Evolutionary conservation across 1,284 basidiomycete genomes (phyloP), one percentile per base, ranked within the genome.

Genomic region (Leccinum cinnamomeum): DNA sequence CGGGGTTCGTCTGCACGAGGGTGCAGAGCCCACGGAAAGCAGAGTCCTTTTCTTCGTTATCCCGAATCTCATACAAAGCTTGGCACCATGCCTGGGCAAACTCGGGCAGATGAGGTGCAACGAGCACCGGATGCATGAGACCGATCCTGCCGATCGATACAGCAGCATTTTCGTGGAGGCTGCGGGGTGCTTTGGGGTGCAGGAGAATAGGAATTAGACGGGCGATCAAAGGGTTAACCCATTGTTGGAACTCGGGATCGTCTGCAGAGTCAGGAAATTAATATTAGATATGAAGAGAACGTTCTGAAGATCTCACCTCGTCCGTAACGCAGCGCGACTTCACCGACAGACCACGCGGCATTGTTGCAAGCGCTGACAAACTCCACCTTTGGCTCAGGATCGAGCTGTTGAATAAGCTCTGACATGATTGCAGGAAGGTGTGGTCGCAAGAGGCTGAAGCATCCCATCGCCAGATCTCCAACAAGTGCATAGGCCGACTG

Each of bases 21-120:
- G 94, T 94, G 79, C 97, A 99, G 70, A 99, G 86, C 2, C 97
- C 97, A 62, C 95, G 84, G 86, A 99, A 99, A 5, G 97, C 97
- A n/a, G 95, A 97, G 74, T 98, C 97, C 79, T 99, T 99, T 81
- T 99, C 97, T 70, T 99, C 97, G 73, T 99, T 99, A 75, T 99
- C 97, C 69, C 97, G 92, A 76, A 99, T 99, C 76, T 99, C 97
- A 78, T 96, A 96, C 62, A 99, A 79, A 7, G 97, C 95, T 69
- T 95, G 92, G 77, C 97, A 98, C 97, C 97, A 99, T 10, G 91
- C 89, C 75, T 95, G 92, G 8, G 95, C 94, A 76, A 97, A 99
- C 67, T 93, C 89, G 6, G 88, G 85, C 51, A 98, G 81, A 71
- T 96, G 91, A 33, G 95, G 95, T 14, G 97, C 95, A 46, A 99